Percentiles rank a stretch among this genome's conserved stretches.
These are phyloP conservation scores for Parmelia sp. DNA, from an alignment of 495 filamentous ascomycete species.

Conservation along the genomic window DNA sequence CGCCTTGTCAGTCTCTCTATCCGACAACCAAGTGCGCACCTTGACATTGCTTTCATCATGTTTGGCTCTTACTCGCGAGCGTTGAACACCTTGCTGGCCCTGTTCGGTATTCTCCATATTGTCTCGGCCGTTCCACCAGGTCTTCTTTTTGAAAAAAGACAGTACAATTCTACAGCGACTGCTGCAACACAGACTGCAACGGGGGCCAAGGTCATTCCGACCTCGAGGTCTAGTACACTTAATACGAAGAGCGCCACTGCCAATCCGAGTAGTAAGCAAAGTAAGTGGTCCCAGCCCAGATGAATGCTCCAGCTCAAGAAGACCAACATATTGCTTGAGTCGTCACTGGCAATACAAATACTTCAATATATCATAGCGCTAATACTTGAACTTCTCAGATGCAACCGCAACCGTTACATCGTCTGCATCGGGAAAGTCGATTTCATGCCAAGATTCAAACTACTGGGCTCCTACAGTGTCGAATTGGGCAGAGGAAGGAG, in stretches of 20 bases:
- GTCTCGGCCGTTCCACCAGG: background rate
- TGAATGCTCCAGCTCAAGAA: no score
- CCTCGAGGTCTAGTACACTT: no score
- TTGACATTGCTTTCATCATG: background rate
- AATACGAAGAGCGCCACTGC: no score
- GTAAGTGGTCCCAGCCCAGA: no score
- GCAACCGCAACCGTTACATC: background rate
- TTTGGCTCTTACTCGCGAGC: background rate
- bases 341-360: background rate
- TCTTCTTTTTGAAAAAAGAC: background rate
- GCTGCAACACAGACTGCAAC: no score
- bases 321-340: background rate
- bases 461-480: no score
- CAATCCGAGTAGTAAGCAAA: no score
- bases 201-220: no score
- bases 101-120: background rate
- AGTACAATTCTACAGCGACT: no score
- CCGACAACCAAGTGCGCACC: no score
- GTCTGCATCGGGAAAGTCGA: background rate
- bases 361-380: background rate
- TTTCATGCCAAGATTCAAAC: no score
- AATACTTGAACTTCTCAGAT: background rate
- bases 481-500: no score
- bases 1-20: background rate
- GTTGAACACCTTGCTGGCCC: background rate